Base-by-base conservation (phyloP, 2,329 filamentous ascomycete genomes). In the Aspergillus uvarum region DNA sequence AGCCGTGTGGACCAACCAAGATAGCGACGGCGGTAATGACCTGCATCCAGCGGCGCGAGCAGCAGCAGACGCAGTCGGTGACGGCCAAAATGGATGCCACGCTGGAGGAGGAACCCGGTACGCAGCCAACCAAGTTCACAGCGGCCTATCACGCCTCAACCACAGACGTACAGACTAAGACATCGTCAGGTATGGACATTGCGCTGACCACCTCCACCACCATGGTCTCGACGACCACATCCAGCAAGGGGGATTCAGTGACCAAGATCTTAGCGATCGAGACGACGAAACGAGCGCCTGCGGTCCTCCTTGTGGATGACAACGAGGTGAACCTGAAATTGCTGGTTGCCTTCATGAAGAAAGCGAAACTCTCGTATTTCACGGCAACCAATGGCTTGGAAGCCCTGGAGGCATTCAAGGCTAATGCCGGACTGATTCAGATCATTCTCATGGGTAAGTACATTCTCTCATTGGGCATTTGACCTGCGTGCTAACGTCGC, bases 301-400 rank as follows among this genome's bases (percentile, higher is more conserved):
- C 47, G 3, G 52, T 60, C 7, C 68, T 79, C 0, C 70, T 78
- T 1, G 72, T 74, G 0, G 76, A 79, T 51, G 76, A 78, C 51
- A 79, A 79, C 38, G 16, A 61, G 0, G 68, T 79, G 42, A 79
- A 79, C 21, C 64, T 76, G 10, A 47, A 56, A 10, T 47, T 47
- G 6, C 49, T 54, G 29, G 4, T 31, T 16, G 50, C 54, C 5
- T 62, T 51, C n/a, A 54, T 54, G 8, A 55, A 52, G 31, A 60
- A 75, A 50, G 63, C 56, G 4, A 59, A 63, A 4, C 52, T 65
- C 2, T 11, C 42, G 1, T 67, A 67, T 22, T n/a, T 56, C 21
- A 65, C 62, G n/a, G 59, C 61, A 29, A 60, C 38, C 14, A 63
- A 68, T 8, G 62, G 63, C 7, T 59, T 63, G 1, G 64, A 67